A percentile compares a stretch with the other conserved stretches of the same genome.
Evolutionary conservation across 768 basidiomycete species (phyloP).

Genomic region (Gymnopilus junonius): DNA sequence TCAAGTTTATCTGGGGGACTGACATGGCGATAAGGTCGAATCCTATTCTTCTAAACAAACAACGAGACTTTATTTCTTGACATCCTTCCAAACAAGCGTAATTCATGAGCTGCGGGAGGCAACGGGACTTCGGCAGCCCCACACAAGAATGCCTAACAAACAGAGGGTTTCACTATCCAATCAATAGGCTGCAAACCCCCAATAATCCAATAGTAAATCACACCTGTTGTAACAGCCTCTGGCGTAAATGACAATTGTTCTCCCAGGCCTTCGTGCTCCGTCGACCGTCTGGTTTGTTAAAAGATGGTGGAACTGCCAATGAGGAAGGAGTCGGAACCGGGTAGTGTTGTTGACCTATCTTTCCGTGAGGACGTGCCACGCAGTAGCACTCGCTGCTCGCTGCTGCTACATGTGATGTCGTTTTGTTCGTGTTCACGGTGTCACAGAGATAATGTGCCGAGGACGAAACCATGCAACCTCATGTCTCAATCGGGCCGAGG

Average conservation of each 20-base stretch:
- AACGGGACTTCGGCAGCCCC: constrained; percentile 3
- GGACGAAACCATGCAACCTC: not conserved
- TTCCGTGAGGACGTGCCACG: constrained; percentile 17
- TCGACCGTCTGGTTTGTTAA: not conserved
- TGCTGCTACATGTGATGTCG: constrained; percentile 16
- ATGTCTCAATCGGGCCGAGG: constrained; percentile 6
- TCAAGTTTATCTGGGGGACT: constrained; percentile 20
- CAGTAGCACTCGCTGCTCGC: not conserved
- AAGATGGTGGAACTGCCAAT: constrained; percentile 4
- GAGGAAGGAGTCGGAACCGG: constrained; percentile 16
- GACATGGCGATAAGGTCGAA: constrained; percentile 19
- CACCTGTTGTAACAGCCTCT: not conserved
- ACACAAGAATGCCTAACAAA: not conserved
- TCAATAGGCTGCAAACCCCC: not conserved
- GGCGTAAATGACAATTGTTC: not conserved
- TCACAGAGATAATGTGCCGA: constrained; percentile 2
- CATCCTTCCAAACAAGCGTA: not conserved
- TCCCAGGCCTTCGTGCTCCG: constrained; percentile 9
- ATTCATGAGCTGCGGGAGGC: not conserved
- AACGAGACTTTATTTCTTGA: constrained; percentile 14
- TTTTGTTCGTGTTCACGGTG: constrained; percentile 8
- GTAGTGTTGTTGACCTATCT: constrained; percentile 17
- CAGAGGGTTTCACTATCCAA: not conserved
- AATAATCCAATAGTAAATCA: not conserved
- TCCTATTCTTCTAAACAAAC: not conserved